Percentiles rank a stretch among this genome's conserved stretches.
Conservation (phyloP, 441 rosid species). For the Arabidopsis lyrata region DNA sequence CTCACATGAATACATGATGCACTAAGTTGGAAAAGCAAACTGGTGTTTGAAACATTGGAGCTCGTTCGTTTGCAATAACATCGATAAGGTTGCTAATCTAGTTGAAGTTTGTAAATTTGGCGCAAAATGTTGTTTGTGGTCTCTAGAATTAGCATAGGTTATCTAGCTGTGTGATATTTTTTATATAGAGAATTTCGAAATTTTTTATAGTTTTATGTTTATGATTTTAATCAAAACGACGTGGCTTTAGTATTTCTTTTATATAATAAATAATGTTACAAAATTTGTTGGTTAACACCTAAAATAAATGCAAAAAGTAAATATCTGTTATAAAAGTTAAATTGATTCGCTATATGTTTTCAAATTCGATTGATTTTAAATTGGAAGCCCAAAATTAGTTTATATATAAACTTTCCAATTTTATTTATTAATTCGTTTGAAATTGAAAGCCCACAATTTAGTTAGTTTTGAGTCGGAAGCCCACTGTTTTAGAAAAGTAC, state of each 20-base stretch:
- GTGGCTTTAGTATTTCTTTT: neutral
- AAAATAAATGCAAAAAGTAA: no score
- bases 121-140: neutral
- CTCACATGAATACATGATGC: constrained; percentile 1
- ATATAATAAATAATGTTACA: neutral
- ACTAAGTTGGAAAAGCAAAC: neutral
- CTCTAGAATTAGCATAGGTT: neutral
- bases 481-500: neutral
- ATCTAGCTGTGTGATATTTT: neutral
- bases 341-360: no score
- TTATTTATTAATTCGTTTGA: no score
- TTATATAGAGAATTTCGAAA: neutral
- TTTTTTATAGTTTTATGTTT: neutral
- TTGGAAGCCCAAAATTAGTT: no score
- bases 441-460: no score
- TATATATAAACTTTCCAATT: no score
- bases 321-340: no score
- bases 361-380: no score
- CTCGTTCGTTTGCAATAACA: neutral
- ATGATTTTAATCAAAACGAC: neutral
- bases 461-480: neutral
- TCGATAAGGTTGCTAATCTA: neutral
- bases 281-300: no score
- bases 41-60: neutral
- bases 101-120: neutral